Evolutionary conservation across 371 early-diverging fungal genomes (phyloP).

Genomic region (Catenaria anguillulae): DNA sequence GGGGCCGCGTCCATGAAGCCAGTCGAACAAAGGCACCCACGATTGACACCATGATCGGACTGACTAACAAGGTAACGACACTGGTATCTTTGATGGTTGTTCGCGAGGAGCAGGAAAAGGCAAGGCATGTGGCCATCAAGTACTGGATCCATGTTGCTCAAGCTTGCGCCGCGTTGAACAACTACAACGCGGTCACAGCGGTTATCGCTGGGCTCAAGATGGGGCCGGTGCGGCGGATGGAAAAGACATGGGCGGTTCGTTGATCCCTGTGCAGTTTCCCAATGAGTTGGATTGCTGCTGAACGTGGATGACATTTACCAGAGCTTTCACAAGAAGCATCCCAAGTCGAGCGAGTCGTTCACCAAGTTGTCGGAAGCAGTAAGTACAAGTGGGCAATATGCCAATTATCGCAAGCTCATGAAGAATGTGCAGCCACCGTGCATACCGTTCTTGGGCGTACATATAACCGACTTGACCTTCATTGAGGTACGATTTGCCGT

Average conservation of each 20-base stretch:
- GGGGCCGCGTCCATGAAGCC: conserved; percentile 18
- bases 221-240: conserved; percentile 29
- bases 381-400: conserved; percentile 33
- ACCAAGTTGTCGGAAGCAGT: conserved; percentile 22
- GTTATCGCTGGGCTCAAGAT: conserved; percentile 31
- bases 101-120: conserved; percentile 17
- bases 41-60: conserved; percentile 28
- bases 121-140: conserved; percentile 18
- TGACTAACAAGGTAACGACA: conserved; percentile 28
- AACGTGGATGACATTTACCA: conserved; percentile 33
- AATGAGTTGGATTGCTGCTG: too few species aligned
- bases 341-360: conserved; percentile 23
- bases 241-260: too few species aligned
- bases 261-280: too few species aligned
- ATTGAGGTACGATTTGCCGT: too few species aligned
- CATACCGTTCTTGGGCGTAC: conserved; percentile 37
- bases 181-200: conserved; percentile 35
- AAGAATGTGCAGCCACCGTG: conserved; percentile 24
- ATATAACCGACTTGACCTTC: conserved; percentile 36
- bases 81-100: conserved; percentile 29
- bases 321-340: conserved; percentile 11
- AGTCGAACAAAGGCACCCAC: conserved; percentile 10
- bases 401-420: conserved; percentile 30
- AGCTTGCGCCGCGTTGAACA: conserved; percentile 31
- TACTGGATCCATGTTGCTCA: conserved; percentile 31